Evolutionary conservation across 148 eudicot genomes (phyloP).

Genomic region (Polygonum maritimum): DNA sequence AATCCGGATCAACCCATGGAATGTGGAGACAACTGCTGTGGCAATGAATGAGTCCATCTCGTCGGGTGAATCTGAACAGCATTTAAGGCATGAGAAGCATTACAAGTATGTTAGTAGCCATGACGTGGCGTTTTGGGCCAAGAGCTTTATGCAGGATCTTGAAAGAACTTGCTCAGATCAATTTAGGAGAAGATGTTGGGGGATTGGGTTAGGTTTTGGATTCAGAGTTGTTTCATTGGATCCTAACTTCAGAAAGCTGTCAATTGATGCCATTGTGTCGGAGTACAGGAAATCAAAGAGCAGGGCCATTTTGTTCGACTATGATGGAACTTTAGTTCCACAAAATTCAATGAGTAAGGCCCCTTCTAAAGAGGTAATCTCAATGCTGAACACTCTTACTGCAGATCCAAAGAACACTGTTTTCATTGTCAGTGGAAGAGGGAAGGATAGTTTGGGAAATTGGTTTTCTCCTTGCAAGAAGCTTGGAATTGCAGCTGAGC

Average conservation of each 20-base stretch:
- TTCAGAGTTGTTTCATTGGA: slow-evolving; percentile 34
- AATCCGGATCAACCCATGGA: slow-evolving; percentile 34
- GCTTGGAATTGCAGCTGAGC: slow-evolving; percentile 41
- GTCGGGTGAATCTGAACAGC: slow-evolving; percentile 22
- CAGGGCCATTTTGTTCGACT: slow-evolving; percentile 34
- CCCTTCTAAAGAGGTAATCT: slow-evolving; percentile 27
- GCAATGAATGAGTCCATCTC: slow-evolving; percentile 27
- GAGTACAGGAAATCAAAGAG: slow-evolving; percentile 22
- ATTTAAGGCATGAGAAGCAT: slow-evolving; percentile 32
- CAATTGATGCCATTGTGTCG: slow-evolving; percentile 23
- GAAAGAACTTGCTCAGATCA: slow-evolving; percentile 33
- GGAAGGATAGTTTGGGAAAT: slow-evolving; percentile 27
- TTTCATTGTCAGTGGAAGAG: slow-evolving; percentile 38
- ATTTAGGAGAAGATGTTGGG: slow-evolving; percentile 32
- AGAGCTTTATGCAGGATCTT: slow-evolving; percentile 36
- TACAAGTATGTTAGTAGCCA: slow-evolving; percentile 27
- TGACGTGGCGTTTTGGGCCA: slow-evolving; percentile 31
- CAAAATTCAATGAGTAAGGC: slow-evolving; percentile 22
- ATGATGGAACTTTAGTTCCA: slow-evolving; percentile 35
- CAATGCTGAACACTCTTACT: slow-evolving; percentile 23
- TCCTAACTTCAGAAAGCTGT: slow-evolving; percentile 35
- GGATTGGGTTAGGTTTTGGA: slow-evolving; percentile 33
- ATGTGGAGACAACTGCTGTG: slow-evolving; percentile 30
- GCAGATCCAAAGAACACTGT: slow-evolving; percentile 27
- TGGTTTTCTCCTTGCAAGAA: slow-evolving; percentile 38